These are phyloP conservation scores for Tolypocladium tropicale DNA, from an alignment of 2,329 filamentous ascomycete genomes.

Conservation along the genomic window DNA sequence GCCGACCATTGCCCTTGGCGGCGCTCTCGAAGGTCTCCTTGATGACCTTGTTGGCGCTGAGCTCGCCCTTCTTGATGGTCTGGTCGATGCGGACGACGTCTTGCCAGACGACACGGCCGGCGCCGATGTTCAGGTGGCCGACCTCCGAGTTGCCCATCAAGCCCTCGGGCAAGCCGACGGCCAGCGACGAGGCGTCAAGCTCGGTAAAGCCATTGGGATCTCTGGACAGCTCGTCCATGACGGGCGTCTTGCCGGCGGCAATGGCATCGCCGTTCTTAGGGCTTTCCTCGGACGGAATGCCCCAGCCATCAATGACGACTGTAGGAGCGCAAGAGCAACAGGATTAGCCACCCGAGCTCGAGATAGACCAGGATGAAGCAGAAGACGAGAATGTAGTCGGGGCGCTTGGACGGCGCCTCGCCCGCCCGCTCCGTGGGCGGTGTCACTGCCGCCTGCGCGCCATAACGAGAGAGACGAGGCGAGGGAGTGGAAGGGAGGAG, in stretches of 20 bases:
- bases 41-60: constrained; percentile 68
- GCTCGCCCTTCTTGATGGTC: constrained; percentile 75
- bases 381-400: constrained; percentile 31
- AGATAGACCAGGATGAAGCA: constrained; percentile 46
- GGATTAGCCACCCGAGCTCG: constrained; percentile 49
- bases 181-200: constrained; percentile 90
- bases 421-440: constrained; percentile 6
- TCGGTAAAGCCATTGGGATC: constrained; percentile 78
- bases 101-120: constrained; percentile 96
- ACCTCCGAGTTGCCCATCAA: constrained; percentile 99
- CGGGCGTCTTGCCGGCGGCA: constrained; percentile 80
- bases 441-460: constrained; percentile 3
- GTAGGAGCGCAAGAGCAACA: constrained; percentile 38
- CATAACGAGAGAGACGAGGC: constrained; percentile 8
- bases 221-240: constrained; percentile 87
- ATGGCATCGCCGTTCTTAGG: constrained; percentile 91
- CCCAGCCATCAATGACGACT: constrained; percentile 99
- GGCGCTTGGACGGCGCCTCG: constrained; percentile 6
- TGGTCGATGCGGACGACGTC: constrained; percentile 94
- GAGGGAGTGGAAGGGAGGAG: not conserved
- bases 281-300: constrained; percentile 69
- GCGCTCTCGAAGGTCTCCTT: constrained; percentile 66
- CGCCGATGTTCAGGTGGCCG: constrained; percentile 96
- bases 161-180: constrained; percentile 90
- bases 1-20: constrained; percentile 79